A percentile compares a stretch with the other conserved stretches of the same genome.
These are phyloP conservation scores for Lodderomyces elongisporus DNA, from an alignment of 1,139 yeast genomes.

Conservation along the genomic window DNA sequence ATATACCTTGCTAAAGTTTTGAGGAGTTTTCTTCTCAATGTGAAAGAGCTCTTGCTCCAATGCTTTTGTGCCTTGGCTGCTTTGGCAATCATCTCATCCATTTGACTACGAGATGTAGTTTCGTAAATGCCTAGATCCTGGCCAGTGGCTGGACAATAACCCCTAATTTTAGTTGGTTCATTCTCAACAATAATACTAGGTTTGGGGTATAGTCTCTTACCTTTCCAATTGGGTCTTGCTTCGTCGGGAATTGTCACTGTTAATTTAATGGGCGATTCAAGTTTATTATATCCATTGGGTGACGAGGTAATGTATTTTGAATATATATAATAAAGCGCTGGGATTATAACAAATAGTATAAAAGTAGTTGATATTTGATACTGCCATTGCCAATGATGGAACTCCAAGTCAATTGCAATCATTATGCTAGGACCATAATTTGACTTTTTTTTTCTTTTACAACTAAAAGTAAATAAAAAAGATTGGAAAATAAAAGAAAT, in stretches of 20 bases:
- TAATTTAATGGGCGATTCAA: constrained; percentile 47
- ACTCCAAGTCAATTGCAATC: constrained; percentile 44
- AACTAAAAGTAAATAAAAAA: too few species aligned
- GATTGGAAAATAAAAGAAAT: too few species aligned
- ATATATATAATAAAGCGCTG: constrained; percentile 34
- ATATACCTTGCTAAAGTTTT: constrained; percentile 68
- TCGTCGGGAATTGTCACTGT: constrained; percentile 68
- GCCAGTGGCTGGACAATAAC: constrained; percentile 95
- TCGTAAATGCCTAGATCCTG: constrained; percentile 72
- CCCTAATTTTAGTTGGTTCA: constrained; percentile 67
- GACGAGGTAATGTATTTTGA: constrained; percentile 33
- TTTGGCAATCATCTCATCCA: constrained; percentile 54
- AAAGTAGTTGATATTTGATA: constrained; percentile 46
- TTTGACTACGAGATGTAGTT: constrained; percentile 60
- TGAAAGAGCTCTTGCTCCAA: constrained; percentile 57
- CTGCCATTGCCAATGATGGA: constrained; percentile 44
- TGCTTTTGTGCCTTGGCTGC: constrained; percentile 56
- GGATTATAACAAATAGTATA: constrained; percentile 38
- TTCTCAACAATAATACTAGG: constrained; percentile 46
- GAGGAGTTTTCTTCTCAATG: constrained; percentile 64
- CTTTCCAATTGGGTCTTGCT: constrained; percentile 91
- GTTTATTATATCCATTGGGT: constrained; percentile 40
- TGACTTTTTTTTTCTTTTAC: too few species aligned
- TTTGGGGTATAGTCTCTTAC: constrained; percentile 61
- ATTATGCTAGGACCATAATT: too few species aligned